Conservation (phyloP, 768 basidiomycete species). For the Rhodosporidiobolus odoratus region DNA sequence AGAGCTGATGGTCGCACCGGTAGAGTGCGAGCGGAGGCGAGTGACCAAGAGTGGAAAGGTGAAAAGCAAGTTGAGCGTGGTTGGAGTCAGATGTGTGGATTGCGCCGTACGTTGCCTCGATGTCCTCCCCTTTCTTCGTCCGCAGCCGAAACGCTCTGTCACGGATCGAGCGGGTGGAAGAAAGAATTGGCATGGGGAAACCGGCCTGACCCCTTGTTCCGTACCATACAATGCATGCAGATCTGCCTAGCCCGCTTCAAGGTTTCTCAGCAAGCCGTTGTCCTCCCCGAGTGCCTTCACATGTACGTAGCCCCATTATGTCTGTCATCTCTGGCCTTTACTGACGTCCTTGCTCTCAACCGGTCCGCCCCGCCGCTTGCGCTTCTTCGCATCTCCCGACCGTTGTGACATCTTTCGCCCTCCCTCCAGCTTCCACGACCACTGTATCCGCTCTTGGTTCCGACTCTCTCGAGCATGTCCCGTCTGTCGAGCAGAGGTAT, state of each 20-base stretch:
- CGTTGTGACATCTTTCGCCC: neutral
- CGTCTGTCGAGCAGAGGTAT: conserved; percentile 26
- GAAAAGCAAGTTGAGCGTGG: conserved; percentile 34
- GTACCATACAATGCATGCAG: neutral
- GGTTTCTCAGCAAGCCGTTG: conserved; percentile 34
- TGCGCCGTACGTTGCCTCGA: conserved; percentile 21
- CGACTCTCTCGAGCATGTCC: conserved; percentile 22
- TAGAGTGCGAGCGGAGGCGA: conserved; percentile 31
- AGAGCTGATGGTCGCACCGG: conserved; percentile 30
- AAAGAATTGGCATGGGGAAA: neutral
- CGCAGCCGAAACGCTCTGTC: neutral
- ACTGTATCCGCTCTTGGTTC: conserved; percentile 31
- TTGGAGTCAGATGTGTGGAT: conserved; percentile 30
- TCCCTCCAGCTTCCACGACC: conserved; percentile 29
- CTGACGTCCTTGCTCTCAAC: too few relatives aligned
- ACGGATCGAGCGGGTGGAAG: neutral
- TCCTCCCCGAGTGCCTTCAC: conserved; percentile 34
- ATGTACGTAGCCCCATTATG: conserved; percentile 22
- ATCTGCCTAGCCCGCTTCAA: conserved; percentile 37
- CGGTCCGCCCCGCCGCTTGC: neutral
- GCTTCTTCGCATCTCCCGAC: neutral
- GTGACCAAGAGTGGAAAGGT: conserved; percentile 36
- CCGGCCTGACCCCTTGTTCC: neutral
- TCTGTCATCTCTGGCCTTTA: neutral
- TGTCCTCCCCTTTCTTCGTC: neutral